phyloP scores from a whole-genome alignment of 2,329 filamentous ascomycete genomes.

The Phaeosphaeriaceae sp. region DNA sequence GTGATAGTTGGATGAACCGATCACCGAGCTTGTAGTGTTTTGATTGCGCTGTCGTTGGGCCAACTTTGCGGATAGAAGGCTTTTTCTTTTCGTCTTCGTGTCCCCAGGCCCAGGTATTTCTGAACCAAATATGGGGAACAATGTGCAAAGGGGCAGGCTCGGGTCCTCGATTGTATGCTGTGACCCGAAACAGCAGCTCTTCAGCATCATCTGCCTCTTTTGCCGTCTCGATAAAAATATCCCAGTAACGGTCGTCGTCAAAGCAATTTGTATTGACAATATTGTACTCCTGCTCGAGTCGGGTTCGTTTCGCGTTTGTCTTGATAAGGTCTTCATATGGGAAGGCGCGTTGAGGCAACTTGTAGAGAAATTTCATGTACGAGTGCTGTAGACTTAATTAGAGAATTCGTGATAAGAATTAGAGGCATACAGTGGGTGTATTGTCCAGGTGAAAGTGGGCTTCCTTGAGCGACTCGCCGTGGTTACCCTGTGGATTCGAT shows the following conservation, averaged over 20 bases:
- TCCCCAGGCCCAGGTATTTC: conserved; percentile 97
- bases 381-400: conserved; percentile 69
- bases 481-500: conserved; percentile 95
- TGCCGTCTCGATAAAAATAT: conserved; percentile 94
- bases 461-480: conserved; percentile 96
- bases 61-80: conserved; percentile 73
- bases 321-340: conserved; percentile 88
- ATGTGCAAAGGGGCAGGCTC: conserved; percentile 92
- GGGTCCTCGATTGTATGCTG: conserved; percentile 92
- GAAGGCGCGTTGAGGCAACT: conserved; percentile 90
- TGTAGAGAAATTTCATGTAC: conserved; percentile 99
- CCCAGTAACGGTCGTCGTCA: conserved; percentile 90
- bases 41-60: conserved; percentile 74
- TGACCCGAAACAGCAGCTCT: conserved; percentile 90
- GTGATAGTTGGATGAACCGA: conserved; percentile 82
- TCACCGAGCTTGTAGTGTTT: conserved; percentile 81
- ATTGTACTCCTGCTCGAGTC: conserved; percentile 86
- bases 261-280: conserved; percentile 88
- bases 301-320: conserved; percentile 79
- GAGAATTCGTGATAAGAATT: too few species aligned
- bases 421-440: conserved; percentile 69
- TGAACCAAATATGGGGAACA: conserved; percentile 93
- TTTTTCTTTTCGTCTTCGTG: conserved; percentile 77
- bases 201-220: conserved; percentile 93
- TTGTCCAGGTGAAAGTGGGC: conserved; percentile 97